Percentiles rank a stretch among this genome's conserved stretches.
These are phyloP conservation scores for Hypsizygus marmoreus DNA, from an alignment of 768 basidiomycete genomes.

Conservation along the genomic window DNA sequence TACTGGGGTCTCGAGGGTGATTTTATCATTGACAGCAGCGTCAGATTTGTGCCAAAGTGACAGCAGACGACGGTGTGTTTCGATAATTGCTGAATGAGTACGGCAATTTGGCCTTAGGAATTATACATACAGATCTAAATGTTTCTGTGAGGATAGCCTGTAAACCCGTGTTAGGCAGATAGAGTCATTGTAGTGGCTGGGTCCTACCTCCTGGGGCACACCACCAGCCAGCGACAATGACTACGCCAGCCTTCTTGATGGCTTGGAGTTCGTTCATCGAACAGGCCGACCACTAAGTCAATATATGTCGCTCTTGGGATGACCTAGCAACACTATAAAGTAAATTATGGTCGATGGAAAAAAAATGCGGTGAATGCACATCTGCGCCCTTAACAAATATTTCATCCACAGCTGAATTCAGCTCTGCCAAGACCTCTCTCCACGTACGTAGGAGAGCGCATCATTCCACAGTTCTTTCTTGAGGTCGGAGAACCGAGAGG, in stretches of 20 bases:
- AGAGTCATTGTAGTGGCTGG: too few species aligned
- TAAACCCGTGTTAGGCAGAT: not conserved
- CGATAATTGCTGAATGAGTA: constrained; percentile 59
- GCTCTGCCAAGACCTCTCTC: constrained; percentile 52
- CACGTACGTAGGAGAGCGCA: constrained; percentile 38
- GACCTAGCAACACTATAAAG: constrained; percentile 43
- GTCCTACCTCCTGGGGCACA: constrained; percentile 50
- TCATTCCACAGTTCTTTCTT: not conserved
- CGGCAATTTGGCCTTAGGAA: constrained; percentile 61
- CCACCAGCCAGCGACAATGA: constrained; percentile 61
- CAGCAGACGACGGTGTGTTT: constrained; percentile 58
- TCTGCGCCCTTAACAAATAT: constrained; percentile 47
- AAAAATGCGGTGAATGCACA: constrained; percentile 33
- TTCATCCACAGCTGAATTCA: constrained; percentile 47
- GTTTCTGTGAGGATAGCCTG: constrained; percentile 67
- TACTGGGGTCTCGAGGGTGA: constrained; percentile 60
- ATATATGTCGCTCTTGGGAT: constrained; percentile 51
- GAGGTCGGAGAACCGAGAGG: not conserved
- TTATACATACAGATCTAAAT: constrained; percentile 78
- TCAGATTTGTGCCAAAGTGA: constrained; percentile 60
- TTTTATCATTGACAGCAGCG: constrained; percentile 28
- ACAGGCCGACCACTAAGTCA: constrained; percentile 48
- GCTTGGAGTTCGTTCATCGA: constrained; percentile 41
- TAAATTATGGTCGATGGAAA: not conserved
- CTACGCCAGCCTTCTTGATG: constrained; percentile 54